Conservation (phyloP, 495 filamentous ascomycete genomes). For the Hypoxylon cercidicola region DNA sequence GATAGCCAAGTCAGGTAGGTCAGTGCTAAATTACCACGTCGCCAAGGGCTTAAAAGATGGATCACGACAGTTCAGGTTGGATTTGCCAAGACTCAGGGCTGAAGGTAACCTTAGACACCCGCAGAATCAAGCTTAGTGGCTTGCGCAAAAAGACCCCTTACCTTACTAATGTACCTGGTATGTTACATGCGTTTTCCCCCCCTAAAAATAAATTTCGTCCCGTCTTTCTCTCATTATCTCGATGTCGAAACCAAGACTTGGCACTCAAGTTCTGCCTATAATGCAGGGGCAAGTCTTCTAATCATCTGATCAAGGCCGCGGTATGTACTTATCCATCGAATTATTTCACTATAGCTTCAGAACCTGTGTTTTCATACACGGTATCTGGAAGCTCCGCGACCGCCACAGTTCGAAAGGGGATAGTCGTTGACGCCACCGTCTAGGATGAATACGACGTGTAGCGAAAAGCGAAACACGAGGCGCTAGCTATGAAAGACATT, state of each 20-base stretch:
- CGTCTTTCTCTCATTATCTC: too few relatives aligned
- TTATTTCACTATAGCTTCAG: too few relatives aligned
- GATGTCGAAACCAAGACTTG: background rate
- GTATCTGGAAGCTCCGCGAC: background rate
- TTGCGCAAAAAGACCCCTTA: background rate
- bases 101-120: background rate
- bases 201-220: too few relatives aligned
- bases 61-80: background rate
- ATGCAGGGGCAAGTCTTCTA: too few relatives aligned
- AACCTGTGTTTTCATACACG: background rate
- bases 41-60: slow-evolving; percentile 4
- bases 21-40: slow-evolving; percentile 3
- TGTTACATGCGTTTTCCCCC: too few relatives aligned
- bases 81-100: slow-evolving; percentile 26
- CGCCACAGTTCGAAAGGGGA: background rate
- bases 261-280: background rate
- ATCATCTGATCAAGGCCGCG: too few relatives aligned
- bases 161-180: too few relatives aligned
- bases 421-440: background rate
- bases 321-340: too few relatives aligned
- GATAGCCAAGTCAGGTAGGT: slow-evolving; percentile 1
- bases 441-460: background rate
- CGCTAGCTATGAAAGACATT: background rate
- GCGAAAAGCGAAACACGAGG: background rate
- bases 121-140: background rate